Base-by-base conservation (phyloP, 163 green algal species). In the Prototheca wickerhamii region DNA sequence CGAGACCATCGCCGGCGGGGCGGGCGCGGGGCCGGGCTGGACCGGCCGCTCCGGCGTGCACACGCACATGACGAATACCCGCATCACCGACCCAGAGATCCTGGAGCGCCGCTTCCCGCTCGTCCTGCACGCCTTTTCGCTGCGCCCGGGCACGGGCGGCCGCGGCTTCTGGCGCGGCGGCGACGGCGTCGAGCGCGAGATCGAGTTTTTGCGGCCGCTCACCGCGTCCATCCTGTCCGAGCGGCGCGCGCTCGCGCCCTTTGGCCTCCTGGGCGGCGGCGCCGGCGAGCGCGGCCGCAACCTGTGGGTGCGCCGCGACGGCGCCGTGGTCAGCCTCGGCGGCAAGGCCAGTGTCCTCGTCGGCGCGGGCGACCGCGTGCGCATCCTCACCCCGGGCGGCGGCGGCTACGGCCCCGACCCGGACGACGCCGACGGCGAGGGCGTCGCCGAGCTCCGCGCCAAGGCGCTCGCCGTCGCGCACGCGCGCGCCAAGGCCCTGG, bases 11-110 rank as follows among this genome's bases (percentile, higher is more conserved):
- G 88, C 86, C 0, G 92, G 91, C 3, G 93, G 93, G 10, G 84
- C 85, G 0, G 93, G 93, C 3, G 93, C 93, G 4, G 93, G 93
- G 0, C 87, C 89, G 0, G 75, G 75, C 26, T 99, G 89, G 89
- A 64, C 91, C 40, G 93, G 93, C 26, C 86, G 84, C 58, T 86
- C 71, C 65, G 93, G 88, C 6, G 90, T 98, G 57, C 93, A 99
- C 76, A 96, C 86, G 1, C 93, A 99, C 87, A 99, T 99, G 93
- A 99, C 93, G 72, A 99, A 99, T 79, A 97, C 92, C 15, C 84
- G 93, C 37, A 97, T 98, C 79, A 99, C 93, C 1, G 91, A 98
- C 74, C 89, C 91, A 1, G 91, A 98, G 71, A 94, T 98, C 32
- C 71, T 98, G 33, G 93, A 99, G 82, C 68, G 87, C 4, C 76